Evolutionary conservation across 106 monocot species (phyloP), one percentile per base, ranked within the genome.

Genomic region (Triglochin maritima): DNA sequence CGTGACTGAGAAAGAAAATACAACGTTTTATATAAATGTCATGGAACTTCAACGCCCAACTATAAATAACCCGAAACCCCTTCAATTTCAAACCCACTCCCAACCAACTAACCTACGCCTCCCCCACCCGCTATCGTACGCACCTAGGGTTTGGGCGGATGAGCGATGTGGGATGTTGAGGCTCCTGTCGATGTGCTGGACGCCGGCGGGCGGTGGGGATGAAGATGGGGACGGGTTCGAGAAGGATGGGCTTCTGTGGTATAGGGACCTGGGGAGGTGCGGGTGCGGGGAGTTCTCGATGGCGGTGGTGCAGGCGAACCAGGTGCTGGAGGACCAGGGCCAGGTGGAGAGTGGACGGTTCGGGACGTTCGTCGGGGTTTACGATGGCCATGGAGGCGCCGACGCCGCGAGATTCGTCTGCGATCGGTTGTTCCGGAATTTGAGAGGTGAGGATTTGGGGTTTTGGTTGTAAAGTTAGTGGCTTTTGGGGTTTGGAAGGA

Each of bases 291-390:
- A 83, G 59, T 82, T 83, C 68, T 86, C 90, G 13, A 80, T 81
- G 77, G 86, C 86, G 16, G 86, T 81, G n/a, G 73, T 81, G 6
- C 89, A 82, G 78, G 89, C 83, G 4, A 89, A 89, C 55, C 76
- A 71, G 71, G 76, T 83, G 55, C 67, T 86, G 3, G 86, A 86
- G 68, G 89, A 89, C 72, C 86, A 89, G 78, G 56, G 81, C 71
- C 83, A 67, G 73, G 62, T 90, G 71, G 86, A 86, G 49, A 80
- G 82, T 12, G 79, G 82, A 29, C 77, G 78, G 2, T 79, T 81
- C 61, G 88, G 88, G 42, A 81, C 90, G 43, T 84, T 83, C 71
- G 79, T 90, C 17, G 86, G 83, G 13, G 56, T 90, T 46, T 90
- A 79, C 67, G 90, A 86, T 60, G 90, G 90, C 9, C 86, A 89